Conservation (phyloP, 805 yeast genomes). For the Wickerhamiella kurtzmanii region DNA sequence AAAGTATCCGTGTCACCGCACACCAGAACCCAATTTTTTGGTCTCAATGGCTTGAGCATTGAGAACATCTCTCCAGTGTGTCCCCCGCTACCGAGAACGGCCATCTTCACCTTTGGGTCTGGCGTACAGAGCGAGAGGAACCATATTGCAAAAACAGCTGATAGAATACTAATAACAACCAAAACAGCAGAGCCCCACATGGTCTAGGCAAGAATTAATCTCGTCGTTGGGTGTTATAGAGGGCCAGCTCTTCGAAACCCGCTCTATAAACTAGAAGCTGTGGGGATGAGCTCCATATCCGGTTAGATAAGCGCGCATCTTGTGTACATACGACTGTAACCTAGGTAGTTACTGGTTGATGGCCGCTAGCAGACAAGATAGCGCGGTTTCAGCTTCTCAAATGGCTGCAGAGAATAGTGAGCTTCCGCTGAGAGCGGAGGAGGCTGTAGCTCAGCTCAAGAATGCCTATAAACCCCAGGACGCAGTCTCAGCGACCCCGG, state of each 20-base stretch:
- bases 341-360: too few species aligned
- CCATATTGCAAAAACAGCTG: not conserved
- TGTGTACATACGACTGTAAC: too few species aligned
- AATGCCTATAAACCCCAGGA: too few species aligned
- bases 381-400: too few species aligned
- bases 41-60: constrained; percentile 30
- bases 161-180: not conserved
- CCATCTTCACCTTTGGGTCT: constrained; percentile 25
- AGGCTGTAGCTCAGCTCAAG: constrained; percentile 26
- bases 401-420: not conserved
- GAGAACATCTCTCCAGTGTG: constrained; percentile 94
- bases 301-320: too few species aligned
- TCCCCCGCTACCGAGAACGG: constrained; percentile 89
- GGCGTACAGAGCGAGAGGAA: not conserved
- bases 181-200: not conserved
- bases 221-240: too few species aligned
- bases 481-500: not conserved
- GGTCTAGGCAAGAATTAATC: too few species aligned
- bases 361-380: too few species aligned
- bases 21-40: constrained; percentile 22
- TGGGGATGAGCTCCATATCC: too few species aligned
- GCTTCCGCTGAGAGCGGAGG: constrained; percentile 26
- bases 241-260: too few species aligned
- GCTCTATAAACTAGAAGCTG: too few species aligned
- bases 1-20: constrained; percentile 40